A percentile compares a stretch with the other conserved stretches of the same genome.
These are phyloP conservation scores for Amanita muscaria DNA, from an alignment of 768 basidiomycete species.

Conservation along the genomic window DNA sequence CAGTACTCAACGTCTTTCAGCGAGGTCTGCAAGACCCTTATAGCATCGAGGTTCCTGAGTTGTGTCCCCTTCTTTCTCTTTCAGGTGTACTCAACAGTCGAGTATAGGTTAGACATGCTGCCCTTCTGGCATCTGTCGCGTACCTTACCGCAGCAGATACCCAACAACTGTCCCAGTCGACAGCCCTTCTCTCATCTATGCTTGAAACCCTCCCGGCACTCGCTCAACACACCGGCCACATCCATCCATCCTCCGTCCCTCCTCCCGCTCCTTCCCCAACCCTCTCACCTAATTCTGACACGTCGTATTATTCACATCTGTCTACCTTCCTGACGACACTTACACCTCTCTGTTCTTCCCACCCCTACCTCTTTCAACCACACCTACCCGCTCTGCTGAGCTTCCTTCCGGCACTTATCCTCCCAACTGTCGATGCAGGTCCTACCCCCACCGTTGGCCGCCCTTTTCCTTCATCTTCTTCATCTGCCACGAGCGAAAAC, in stretches of 20 bases:
- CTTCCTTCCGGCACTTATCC: constrained; percentile 65
- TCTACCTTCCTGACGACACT: constrained; percentile 60
- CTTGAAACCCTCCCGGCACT: constrained; percentile 65
- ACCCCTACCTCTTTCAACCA: constrained; percentile 64
- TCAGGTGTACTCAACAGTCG: not conserved
- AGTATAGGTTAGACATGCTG: constrained; percentile 59
- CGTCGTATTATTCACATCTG: constrained; percentile 38
- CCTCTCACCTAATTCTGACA: constrained; percentile 10
- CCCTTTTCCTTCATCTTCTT: constrained; percentile 29
- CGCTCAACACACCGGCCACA: constrained; percentile 17
- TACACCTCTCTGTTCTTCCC: constrained; percentile 59
- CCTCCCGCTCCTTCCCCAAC: constrained; percentile 19
- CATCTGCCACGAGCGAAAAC: constrained; percentile 8
- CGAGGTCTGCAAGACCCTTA: constrained; percentile 59
- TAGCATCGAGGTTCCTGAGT: constrained; percentile 43
- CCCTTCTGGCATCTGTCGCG: constrained; percentile 59
- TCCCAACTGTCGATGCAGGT: constrained; percentile 44
- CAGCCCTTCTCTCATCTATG: constrained; percentile 59
- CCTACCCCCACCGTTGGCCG: constrained; percentile 41
- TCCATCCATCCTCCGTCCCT: constrained; percentile 15
- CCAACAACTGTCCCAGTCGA: constrained; percentile 50
- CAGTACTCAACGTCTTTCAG: constrained; percentile 57
- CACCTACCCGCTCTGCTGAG: constrained; percentile 61
- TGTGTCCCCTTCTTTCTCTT: too few species aligned
- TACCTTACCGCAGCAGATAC: constrained; percentile 59